Conservation (phyloP, 176 grass and related monocot species). For the Musa acuminata region DNA sequence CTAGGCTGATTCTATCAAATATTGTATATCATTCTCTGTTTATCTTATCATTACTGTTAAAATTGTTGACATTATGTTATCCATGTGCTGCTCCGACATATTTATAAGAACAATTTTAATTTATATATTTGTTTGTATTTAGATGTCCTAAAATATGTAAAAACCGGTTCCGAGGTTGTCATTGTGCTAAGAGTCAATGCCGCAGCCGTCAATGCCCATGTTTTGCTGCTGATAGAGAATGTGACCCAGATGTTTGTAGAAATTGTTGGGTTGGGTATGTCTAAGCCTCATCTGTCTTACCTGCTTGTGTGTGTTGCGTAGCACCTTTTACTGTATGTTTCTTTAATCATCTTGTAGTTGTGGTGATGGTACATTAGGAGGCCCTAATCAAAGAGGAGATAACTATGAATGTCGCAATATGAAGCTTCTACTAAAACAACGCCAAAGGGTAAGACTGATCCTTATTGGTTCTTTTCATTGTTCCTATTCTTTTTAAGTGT, state of each 20-base stretch:
- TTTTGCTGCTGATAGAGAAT: constrained; percentile 97
- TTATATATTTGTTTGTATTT: constrained; percentile 20
- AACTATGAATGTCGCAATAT: constrained; percentile 99
- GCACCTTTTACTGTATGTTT: constrained; percentile 3
- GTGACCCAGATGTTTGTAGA: constrained; percentile 96
- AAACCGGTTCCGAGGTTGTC: constrained; percentile 91
- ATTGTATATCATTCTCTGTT: neutral
- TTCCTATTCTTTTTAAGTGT: neutral
- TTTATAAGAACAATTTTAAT: too few relatives aligned
- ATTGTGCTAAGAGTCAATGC: constrained; percentile 96
- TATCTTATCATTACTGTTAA: neutral
- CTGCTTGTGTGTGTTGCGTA: constrained; percentile 8
- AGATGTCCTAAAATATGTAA: constrained; percentile 97
- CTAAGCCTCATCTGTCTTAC: constrained; percentile 22
- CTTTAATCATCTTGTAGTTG: constrained; percentile 43
- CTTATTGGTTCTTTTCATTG: constrained; percentile 19
- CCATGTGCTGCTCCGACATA: neutral
- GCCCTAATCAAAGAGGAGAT: constrained; percentile 87
- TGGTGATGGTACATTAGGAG: constrained; percentile 91
- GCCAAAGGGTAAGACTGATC: constrained; percentile 60
- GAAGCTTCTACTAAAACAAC: constrained; percentile 96
- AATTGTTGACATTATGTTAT: neutral
- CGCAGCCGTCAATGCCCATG: constrained; percentile 96
- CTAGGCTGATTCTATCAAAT: too few relatives aligned
- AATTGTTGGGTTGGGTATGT: constrained; percentile 97